These are phyloP conservation scores for Jimgerdemannia flammicorona DNA, from an alignment of 192 early-diverging fungal species.

Conservation along the genomic window DNA sequence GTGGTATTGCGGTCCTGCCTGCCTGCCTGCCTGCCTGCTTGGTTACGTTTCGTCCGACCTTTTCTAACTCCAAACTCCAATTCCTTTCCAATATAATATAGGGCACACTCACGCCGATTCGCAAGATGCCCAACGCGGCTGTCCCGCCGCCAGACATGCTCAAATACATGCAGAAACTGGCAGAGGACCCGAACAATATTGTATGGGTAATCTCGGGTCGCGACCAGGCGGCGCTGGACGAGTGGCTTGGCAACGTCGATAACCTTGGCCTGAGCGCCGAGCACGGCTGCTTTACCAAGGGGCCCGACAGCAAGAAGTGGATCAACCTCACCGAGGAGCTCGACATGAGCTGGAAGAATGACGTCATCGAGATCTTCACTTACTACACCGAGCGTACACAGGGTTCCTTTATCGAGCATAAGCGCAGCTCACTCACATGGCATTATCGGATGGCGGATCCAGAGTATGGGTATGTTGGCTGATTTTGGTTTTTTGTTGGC, in stretches of 20 bases:
- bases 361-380: slow-evolving; percentile 90
- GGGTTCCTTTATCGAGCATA: slow-evolving; percentile 92
- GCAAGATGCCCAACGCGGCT: slow-evolving; percentile 77
- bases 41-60: too few species aligned
- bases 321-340: slow-evolving; percentile 65
- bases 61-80: too few species aligned
- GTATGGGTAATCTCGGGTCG: slow-evolving; percentile 93
- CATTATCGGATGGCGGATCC: slow-evolving; percentile 96
- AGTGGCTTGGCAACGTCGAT: slow-evolving; percentile 77
- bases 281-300: slow-evolving; percentile 92
- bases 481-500: not conserved
- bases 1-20: not conserved
- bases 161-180: slow-evolving; percentile 59
- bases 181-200: slow-evolving; percentile 74
- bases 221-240: slow-evolving; percentile 78
- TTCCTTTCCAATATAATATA: slow-evolving; percentile 23
- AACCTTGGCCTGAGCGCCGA: slow-evolving; percentile 87
- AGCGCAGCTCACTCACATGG: slow-evolving; percentile 92
- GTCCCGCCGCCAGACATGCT: slow-evolving; percentile 83
- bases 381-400: slow-evolving; percentile 95
- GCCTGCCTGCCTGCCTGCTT: too few species aligned
- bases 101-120: slow-evolving; percentile 93
- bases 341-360: slow-evolving; percentile 91
- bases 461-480: slow-evolving; percentile 64
- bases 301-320: slow-evolving; percentile 73